Base-by-base conservation (phyloP, 2,329 filamentous ascomycete species). In the Fusarium succisae region DNA sequence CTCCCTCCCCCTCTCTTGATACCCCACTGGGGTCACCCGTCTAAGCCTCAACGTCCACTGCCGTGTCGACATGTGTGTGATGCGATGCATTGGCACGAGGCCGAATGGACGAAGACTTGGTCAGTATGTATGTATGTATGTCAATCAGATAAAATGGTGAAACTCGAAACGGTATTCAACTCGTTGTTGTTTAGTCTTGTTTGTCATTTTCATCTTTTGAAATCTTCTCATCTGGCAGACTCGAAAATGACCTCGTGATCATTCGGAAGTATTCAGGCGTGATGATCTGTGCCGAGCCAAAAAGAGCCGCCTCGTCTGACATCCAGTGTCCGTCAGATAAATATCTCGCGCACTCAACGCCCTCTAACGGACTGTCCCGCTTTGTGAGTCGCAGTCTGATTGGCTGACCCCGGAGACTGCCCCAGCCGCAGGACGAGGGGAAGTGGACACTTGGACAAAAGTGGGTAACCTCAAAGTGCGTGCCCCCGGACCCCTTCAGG, bases 361-460 rank as follows among this genome's bases (percentile, higher is more conserved):
- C 39, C 32, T 68, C 50, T 30, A 41, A 37, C 56, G 70, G 70
- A 73, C 70, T 59, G 71, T 68, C 71, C 71, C 71, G 71, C 59
- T 47, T 37, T 30, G 24, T 24, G 20, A 37, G 18, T 14, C 28
- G 15, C 41, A n/a, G n/a, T 37, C 30, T 61, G 20, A 69, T 60
- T 74, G 71, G 71, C n/a, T 47, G 24, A 66, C 68, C 67, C 68
- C 68, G n/a, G 53, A 69, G 61, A 67, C 43, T 67, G 67, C 62
- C 71, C 75, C 73, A 77, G 71, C 75, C 68, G 73, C 75, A 68
- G 44, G 69, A 78, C 72, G 76, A 78, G 76, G 76, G 76, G 76
- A 77, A 77, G 72, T 76, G 75, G 75, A 45, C 41, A 66, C 32
- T 54, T 54, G 35, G 20, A 41, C 32, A 59, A 35, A 24, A 35